Conservation (phyloP, 305 asterid species). For the Solanum hybrid region DNA sequence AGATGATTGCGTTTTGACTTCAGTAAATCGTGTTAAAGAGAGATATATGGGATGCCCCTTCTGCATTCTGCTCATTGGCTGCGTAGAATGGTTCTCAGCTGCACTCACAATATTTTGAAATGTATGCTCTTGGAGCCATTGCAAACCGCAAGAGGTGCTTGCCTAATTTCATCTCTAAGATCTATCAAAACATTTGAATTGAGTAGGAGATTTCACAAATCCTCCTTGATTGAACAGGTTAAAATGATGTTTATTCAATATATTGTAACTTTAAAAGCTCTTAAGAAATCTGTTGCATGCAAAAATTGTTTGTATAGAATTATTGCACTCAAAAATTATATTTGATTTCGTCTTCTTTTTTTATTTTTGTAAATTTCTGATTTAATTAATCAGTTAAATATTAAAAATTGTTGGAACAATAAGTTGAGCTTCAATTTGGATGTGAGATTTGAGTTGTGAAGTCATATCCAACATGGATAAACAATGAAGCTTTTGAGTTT, state of each 20-base stretch:
- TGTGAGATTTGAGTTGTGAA: background rate
- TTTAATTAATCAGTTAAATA: background rate
- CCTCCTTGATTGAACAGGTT: background rate
- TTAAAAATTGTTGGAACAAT: background rate
- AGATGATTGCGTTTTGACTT: background rate
- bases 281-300: background rate
- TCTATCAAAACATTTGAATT: background rate
- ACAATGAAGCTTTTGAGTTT: no score
- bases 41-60: background rate
- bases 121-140: background rate
- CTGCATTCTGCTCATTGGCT: background rate
- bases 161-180: background rate
- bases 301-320: background rate
- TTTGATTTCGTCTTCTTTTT: background rate
- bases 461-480: no score
- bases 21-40: background rate
- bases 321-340: background rate
- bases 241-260: background rate
- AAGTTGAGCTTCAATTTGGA: background rate
- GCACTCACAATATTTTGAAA: background rate
- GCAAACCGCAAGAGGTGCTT: background rate
- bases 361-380: background rate
- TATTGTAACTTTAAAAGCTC: background rate
- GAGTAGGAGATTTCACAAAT: background rate
- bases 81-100: background rate